A percentile compares a stretch with the other conserved stretches of the same genome.
These are phyloP conservation scores for Bipolaris bicolor DNA, from an alignment of 2,329 filamentous ascomycete genomes.

Conservation along the genomic window DNA sequence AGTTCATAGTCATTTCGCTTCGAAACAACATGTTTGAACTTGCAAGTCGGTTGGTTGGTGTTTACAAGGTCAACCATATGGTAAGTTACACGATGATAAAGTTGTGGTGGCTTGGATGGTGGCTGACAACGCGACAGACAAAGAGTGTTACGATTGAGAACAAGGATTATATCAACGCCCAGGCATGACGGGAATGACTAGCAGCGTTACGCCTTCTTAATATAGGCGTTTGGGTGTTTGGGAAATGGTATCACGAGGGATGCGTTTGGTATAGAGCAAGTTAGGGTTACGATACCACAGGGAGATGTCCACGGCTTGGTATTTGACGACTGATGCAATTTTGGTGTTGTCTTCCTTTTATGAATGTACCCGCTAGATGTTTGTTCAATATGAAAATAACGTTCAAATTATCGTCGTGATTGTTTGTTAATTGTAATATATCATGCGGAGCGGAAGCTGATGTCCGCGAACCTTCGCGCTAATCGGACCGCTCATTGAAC, in stretches of 20 bases:
- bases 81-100: conserved; percentile 46
- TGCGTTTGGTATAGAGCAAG: conserved; percentile 6
- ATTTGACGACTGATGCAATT: conserved; percentile 13
- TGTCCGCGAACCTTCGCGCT: neutral
- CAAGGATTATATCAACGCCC: conserved; percentile 51
- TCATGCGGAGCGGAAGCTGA: neutral
- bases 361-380: neutral
- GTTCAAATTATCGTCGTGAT: neutral
- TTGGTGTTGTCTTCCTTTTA: neutral
- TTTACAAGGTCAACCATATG: conserved; percentile 99
- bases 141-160: conserved; percentile 62
- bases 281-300: conserved; percentile 16
- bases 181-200: conserved; percentile 19
- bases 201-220: neutral
- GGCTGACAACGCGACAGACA: conserved; percentile 49
- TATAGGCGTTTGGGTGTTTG: conserved; percentile 11
- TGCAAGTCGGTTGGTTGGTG: conserved; percentile 90
- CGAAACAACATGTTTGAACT: conserved; percentile 99
- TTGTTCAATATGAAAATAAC: neutral
- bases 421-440: neutral
- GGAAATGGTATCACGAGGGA: neutral
- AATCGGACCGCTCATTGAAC: neutral
- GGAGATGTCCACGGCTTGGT: conserved; percentile 11
- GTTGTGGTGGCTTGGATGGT: neutral
- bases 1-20: conserved; percentile 97